Evolutionary conservation across 352 stramenopile species (phyloP).

Genomic region (Globisporangium polare): DNA sequence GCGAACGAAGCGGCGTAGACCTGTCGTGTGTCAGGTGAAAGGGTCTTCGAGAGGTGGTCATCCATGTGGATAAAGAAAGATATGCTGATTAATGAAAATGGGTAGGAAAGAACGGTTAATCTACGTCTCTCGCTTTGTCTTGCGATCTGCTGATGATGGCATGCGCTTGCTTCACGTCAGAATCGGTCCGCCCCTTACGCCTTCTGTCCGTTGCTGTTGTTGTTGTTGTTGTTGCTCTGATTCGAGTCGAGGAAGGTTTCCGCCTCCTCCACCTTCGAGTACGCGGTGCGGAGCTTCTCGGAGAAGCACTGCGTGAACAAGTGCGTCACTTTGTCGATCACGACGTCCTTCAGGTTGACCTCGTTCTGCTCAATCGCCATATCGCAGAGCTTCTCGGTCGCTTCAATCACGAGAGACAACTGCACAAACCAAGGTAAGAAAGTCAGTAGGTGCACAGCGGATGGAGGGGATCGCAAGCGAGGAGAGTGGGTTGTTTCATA

Average conservation of each 20-base stretch:
- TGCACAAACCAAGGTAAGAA: conserved; percentile 15
- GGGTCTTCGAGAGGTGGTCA: background rate
- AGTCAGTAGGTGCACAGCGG: conserved; percentile 3
- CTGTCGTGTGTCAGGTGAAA: background rate
- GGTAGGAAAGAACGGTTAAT: background rate
- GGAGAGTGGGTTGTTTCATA: too few species aligned
- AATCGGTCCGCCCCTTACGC: background rate
- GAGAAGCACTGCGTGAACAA: conserved; percentile 79
- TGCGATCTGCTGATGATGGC: background rate
- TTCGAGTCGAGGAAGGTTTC: conserved; percentile 31
- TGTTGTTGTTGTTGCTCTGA: conserved; percentile 23
- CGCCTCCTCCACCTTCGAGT: conserved; percentile 59
- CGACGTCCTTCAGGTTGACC: conserved; percentile 64
- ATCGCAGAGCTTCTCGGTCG: conserved; percentile 68
- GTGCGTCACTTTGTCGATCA: conserved; percentile 57
- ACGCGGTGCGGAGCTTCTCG: conserved; percentile 51
- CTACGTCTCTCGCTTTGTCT: background rate
- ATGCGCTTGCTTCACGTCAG: background rate
- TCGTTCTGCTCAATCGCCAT: conserved; percentile 75
- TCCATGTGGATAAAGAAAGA: conserved; percentile 6
- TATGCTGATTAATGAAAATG: conserved; percentile 4
- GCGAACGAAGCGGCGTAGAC: conserved; percentile 8
- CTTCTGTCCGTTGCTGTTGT: conserved; percentile 11
- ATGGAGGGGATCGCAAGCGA: too few species aligned
- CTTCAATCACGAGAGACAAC: conserved; percentile 50